phyloP scores from a whole-genome alignment of 768 basidiomycete species.

The Tylopilus sp. region DNA sequence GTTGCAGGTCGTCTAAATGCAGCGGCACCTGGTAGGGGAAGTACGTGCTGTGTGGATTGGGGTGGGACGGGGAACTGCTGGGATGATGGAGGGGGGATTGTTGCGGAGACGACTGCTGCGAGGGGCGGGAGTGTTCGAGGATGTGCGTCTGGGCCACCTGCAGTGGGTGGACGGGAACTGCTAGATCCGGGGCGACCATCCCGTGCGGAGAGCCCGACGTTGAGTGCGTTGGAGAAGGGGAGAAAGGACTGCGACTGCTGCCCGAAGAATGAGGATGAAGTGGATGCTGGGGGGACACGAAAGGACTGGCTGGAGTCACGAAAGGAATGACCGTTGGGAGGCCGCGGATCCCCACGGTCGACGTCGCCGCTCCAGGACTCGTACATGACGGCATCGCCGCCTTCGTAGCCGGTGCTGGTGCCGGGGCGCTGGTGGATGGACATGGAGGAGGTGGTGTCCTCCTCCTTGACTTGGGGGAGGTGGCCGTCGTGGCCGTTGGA shows the following conservation, averaged over 20 bases:
- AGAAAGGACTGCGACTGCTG: slow-evolving; percentile 69
- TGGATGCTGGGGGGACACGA: slow-evolving; percentile 55
- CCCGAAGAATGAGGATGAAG: slow-evolving; percentile 37
- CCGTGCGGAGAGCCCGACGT: slow-evolving; percentile 40
- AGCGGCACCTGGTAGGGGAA: slow-evolving; percentile 56
- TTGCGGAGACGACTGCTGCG: slow-evolving; percentile 73
- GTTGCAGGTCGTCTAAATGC: slow-evolving; percentile 56
- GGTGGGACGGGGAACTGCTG: slow-evolving; percentile 37
- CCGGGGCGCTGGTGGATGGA: slow-evolving; percentile 55
- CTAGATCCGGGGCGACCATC: slow-evolving; percentile 46
- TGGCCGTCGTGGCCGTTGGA: slow-evolving; percentile 12
- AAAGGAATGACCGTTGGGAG: slow-evolving; percentile 62
- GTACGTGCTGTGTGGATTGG: slow-evolving; percentile 47
- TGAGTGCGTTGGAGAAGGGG: slow-evolving; percentile 49
- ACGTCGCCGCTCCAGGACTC: slow-evolving; percentile 38
- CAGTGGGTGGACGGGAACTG: slow-evolving; percentile 51
- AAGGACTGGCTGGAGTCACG: slow-evolving; percentile 80
- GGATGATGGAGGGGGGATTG: slow-evolving; percentile 49
- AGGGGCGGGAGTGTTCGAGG: slow-evolving; percentile 66
- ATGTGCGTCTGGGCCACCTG: slow-evolving; percentile 42
- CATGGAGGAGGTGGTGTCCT: slow-evolving; percentile 33
- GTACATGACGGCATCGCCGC: slow-evolving; percentile 33
- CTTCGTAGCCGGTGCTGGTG: slow-evolving; percentile 74
- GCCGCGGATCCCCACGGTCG: slow-evolving; percentile 37
- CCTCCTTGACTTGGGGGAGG: slow-evolving; percentile 39